Base-by-base conservation (phyloP, 306 rosid species). In the Fragaria iinumae region DNA sequence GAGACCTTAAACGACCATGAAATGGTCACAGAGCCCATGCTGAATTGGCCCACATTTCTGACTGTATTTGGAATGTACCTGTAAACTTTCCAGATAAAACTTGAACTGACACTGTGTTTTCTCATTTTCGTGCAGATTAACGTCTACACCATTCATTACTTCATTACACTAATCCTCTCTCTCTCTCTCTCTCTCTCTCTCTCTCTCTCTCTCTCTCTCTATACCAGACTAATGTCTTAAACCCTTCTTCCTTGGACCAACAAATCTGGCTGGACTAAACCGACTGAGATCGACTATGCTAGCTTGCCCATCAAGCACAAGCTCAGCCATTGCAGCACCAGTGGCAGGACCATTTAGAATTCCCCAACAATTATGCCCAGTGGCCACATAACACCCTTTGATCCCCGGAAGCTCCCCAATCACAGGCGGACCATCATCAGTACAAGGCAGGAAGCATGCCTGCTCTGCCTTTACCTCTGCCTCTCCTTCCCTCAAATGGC, bases 281-380 rank as follows among this genome's bases (percentile, higher is more conserved):
- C 10, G 67, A 32, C 77, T 64, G 76, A 95, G 90, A 87, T 92
- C 98, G 78, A 89, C 96, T 78, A 95, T 86, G 69, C 68, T 56
- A 27, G 96, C 86, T 52, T 56, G 65, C 4, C 98, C 97, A 83
- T 92, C 87, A 49, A 92, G 64, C 11, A 95, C 71, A 84, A 95
- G 97, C 79, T 95, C 92, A 27, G 98, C 92, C 79, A 95, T 34
- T 17, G 97, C 92, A 83, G 90, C 96, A 0, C 97, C 98, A 57
- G 97, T 95, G 47, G 98, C 98, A 8, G 97, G 97, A 29, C 89
- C 98, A 80, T 95, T 95, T 7, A 95, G 83, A 84, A 95, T 90
- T 36, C 97, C 98, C 97, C 98, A 92, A 68, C 97, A 90, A 67
- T 87, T 89, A 65, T 92, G 97, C 11, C 97, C 97, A 0, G 97